A percentile compares a stretch with the other conserved stretches of the same genome.
Evolutionary conservation across 2,329 filamentous ascomycete genomes (phyloP).

Genomic region (Penicillium carneum): DNA sequence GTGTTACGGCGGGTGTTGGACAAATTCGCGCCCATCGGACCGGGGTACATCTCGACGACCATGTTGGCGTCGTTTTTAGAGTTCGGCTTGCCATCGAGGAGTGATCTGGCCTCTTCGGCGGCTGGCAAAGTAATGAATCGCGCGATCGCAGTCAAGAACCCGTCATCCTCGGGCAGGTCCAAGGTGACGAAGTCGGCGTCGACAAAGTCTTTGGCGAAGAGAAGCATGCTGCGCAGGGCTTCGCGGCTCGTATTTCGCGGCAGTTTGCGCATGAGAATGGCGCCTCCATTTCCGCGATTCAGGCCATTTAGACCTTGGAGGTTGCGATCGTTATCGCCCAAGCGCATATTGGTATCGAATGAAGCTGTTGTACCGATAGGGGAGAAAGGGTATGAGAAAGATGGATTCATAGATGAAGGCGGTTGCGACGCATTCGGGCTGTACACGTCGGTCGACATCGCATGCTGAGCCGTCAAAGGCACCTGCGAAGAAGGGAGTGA

Average conservation of each 20-base stretch:
- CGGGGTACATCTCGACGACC: constrained; percentile 61
- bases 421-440: constrained; percentile 49
- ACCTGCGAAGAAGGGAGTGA: constrained; percentile 45
- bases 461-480: constrained; percentile 51
- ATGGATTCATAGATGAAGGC: constrained; percentile 41
- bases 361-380: constrained; percentile 48
- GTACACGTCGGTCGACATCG: constrained; percentile 55
- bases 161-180: constrained; percentile 63
- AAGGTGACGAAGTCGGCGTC: constrained; percentile 64
- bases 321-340: constrained; percentile 46
- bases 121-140: constrained; percentile 64
- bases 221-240: constrained; percentile 66
- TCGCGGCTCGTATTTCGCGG: constrained; percentile 66
- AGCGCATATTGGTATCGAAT: constrained; percentile 50
- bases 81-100: constrained; percentile 69
- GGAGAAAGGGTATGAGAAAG: constrained; percentile 50
- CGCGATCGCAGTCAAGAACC: constrained; percentile 65
- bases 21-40: constrained; percentile 45
- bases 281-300: constrained; percentile 43
- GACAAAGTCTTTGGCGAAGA: constrained; percentile 70
- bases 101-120: constrained; percentile 65
- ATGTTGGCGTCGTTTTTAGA: constrained; percentile 67
- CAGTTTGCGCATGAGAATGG: constrained; percentile 66
- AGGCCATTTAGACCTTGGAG: constrained; percentile 48
- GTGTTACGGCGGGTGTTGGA: constrained; percentile 57